Conservation (phyloP, 768 basidiomycete species). For the Mrakia gelida region DNA sequence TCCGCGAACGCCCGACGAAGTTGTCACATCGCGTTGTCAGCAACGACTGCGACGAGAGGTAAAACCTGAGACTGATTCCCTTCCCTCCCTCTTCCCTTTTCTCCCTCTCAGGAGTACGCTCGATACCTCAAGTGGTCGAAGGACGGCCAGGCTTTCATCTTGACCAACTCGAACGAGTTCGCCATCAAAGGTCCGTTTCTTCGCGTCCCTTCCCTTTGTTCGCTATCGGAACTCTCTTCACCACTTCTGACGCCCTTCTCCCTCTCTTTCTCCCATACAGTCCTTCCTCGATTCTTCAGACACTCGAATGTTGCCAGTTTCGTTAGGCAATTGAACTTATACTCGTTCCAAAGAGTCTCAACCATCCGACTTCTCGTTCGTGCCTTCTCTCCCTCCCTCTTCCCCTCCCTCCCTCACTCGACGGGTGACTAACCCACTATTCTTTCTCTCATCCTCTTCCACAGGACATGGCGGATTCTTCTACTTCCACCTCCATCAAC, state of each 20-base stretch:
- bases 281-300: conserved; percentile 35
- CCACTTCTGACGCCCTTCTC: not conserved
- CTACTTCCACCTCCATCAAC: conserved; percentile 27
- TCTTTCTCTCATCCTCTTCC: not conserved
- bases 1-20: not conserved
- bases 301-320: conserved; percentile 34
- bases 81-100: not conserved
- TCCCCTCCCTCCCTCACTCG: too few species aligned
- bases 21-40: not conserved
- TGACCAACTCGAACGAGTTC: conserved; percentile 34
- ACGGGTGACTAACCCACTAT: not conserved
- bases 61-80: not conserved
- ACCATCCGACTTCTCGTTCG: conserved; percentile 33
- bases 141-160: conserved; percentile 32
- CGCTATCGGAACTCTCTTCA: not conserved
- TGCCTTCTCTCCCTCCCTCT: not conserved
- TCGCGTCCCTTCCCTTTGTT: not conserved
- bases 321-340: conserved; percentile 33
- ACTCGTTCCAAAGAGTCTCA: conserved; percentile 32
- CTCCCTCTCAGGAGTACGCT: conserved; percentile 20
- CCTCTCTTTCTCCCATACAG: not conserved
- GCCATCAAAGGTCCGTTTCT: conserved; percentile 27
- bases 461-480: conserved; percentile 30
- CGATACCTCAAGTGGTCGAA: conserved; percentile 32
- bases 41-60: not conserved